Evolutionary conservation across 2,329 filamentous ascomycete genomes (phyloP), one percentile per base, ranked within the genome.

Genomic region (Aspergillus flavus): DNA sequence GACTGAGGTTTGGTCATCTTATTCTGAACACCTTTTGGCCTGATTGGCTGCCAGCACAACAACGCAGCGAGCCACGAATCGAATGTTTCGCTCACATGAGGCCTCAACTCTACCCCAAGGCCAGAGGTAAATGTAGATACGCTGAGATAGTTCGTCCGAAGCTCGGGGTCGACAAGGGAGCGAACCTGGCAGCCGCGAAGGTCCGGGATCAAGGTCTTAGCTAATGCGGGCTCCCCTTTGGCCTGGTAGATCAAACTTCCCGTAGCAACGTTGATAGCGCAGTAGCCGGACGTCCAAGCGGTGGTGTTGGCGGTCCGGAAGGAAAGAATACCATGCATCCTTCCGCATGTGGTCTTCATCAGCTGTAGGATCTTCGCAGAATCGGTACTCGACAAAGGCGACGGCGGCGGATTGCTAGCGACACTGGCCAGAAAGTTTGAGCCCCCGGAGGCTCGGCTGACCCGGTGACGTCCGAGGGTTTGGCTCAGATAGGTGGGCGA

Each of bases 301-400:
- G 74, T 74, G 32, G 75, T 78, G 30, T 76, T 73, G 28, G 80
- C 73, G 12, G 76, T 79, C 56, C 81, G 77, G 69, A 83, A 84
- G 45, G 80, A 84, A n/a, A 84, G 76, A 57, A 84, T 83, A 30
- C 82, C 82, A 69, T 83, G 81, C 82, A 84, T 84, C 61, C 82
- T 75, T 57, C 82, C 82, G 70, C 81, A 83, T 3, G 82, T 83
- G 26, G 81, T 83, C 66, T 83, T 83, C 82, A 84, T 84, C 56
- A 84, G 71, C 64, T 83, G 79, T 54, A 84, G 68, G 39, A 84
- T 82, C 65, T 81, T 83, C 32, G 78, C 76, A 10, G 81, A 77
- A 70, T 84, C 82, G 34, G 78, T 75, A 66, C 78, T 80, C 2
- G 79, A 75, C 28, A 81, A 77, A 10, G 79, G 67, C 48, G 76